Base-by-base conservation (phyloP, 495 filamentous ascomycete species). In the Penicillium nucicola region DNA sequence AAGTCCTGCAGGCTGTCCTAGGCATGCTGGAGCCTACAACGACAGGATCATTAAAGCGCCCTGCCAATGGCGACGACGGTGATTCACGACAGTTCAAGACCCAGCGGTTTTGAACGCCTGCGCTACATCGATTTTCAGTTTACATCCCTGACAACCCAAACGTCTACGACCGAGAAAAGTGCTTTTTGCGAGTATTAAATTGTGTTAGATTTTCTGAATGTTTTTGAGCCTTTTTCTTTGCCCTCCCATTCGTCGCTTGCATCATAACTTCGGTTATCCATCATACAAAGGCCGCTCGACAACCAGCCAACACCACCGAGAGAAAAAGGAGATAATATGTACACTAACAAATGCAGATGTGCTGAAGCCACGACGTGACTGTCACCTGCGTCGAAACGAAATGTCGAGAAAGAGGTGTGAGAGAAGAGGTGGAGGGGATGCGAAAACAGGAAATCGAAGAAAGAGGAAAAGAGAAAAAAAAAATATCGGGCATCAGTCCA, bases 1-100 rank as follows among this genome's bases (percentile, higher is more conserved):
- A 78, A 46, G 72, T 95, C n/a, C 83, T 64, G 63, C 75, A 71
- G 71, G 71, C 60, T 77, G 72, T 70, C 13, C 52, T 54, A 22
- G 64, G 65, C 31, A 62, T 69, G 55, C 63, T 81, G 18, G 53
- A 64, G 19, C 51, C 52, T 34, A 53, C 51, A 19, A 25, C 58
- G 3, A 40, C 51, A 14, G 57, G 46, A 13, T 66, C 69, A 14
- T 48, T 60, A 18, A 67, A 67, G 23, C 55, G 66, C 6, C 56
- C 52, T 17, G 62, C 69, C 30, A 60, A 61, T 41, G 59, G 56
- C 33, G 62, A 63, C 32, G 40, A 56, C 17, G 62, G 66, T 20
- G 62, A 62, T 13, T 64, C 69, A 22, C 70, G 70, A 44, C 61
- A 62, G 19, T 56, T 62, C 31, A 80, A 78, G 56, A 51, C 65